A percentile compares a stretch with the other conserved stretches of the same genome.
Evolutionary conservation across 305 asterid species (phyloP).

Genomic region (Petunia hybrid): DNA sequence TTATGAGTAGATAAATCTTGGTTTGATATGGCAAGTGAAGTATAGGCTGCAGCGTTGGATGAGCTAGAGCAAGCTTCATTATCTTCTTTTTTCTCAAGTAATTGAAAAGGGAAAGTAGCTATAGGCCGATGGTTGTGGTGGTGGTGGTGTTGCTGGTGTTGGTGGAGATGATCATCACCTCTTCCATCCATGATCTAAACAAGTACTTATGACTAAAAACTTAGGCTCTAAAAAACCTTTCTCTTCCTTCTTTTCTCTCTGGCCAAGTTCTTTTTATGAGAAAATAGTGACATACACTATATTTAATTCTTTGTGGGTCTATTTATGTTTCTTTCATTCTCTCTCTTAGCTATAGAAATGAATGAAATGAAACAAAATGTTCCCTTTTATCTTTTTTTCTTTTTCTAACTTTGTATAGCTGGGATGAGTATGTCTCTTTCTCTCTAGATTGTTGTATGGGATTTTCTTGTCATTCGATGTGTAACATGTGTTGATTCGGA

Average conservation of each 20-base stretch:
- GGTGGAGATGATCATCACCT: conserved; percentile 64
- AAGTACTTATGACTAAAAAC: conserved; percentile 36
- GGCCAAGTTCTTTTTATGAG: conserved; percentile 28
- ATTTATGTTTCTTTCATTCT: conserved; percentile 9
- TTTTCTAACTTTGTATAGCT: conserved; percentile 29
- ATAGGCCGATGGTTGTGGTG: conserved; percentile 41
- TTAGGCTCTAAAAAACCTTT: neutral
- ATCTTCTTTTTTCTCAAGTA: conserved; percentile 61
- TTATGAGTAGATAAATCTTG: conserved; percentile 26
- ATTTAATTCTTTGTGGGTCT: conserved; percentile 39
- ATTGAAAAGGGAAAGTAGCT: conserved; percentile 55
- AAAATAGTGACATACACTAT: conserved; percentile 27
- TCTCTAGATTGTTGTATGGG: conserved; percentile 39
- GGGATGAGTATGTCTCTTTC: conserved; percentile 33
- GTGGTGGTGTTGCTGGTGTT: conserved; percentile 35
- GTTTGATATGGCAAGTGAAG: conserved; percentile 62
- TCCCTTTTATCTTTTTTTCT: conserved; percentile 12
- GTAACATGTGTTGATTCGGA: conserved; percentile 52
- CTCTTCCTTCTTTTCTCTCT: conserved; percentile 30
- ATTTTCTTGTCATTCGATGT: conserved; percentile 51
- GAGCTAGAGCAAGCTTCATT: conserved; percentile 47
- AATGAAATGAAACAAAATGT: conserved; percentile 28
- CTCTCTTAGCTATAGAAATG: conserved; percentile 39
- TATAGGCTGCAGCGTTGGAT: conserved; percentile 44
- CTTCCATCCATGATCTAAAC: conserved; percentile 82